These are phyloP conservation scores for Sutorius eximius DNA, from an alignment of 1,284 basidiomycete species.

Conservation along the genomic window DNA sequence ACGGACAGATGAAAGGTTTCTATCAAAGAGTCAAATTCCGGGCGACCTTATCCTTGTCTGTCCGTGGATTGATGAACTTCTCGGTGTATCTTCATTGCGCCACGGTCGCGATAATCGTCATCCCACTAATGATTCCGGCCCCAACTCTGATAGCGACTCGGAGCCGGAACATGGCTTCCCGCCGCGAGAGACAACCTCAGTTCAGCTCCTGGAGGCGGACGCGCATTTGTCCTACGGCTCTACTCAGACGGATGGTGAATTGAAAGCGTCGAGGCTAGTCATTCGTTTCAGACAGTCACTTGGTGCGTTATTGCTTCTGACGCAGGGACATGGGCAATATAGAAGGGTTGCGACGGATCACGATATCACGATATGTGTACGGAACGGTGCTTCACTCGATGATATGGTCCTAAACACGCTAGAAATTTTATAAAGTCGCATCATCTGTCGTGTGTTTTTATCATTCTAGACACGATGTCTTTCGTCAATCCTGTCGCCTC, in stretches of 20 bases:
- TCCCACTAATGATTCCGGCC: neutral
- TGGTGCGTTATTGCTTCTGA: conserved; percentile 15
- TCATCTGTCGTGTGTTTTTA: no score
- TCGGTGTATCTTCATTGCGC: neutral
- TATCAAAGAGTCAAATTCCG: neutral
- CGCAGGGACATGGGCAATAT: conserved; percentile 7
- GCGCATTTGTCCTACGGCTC: neutral
- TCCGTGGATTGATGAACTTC: conserved; percentile 22
- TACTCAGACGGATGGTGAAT: neutral
- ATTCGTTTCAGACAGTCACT: conserved; percentile 16
- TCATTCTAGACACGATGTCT: no score
- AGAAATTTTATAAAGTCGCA: conserved; percentile 4
- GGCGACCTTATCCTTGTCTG: conserved; percentile 16
- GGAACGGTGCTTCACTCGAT: neutral
- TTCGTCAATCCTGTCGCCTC: neutral
- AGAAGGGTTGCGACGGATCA: conserved; percentile 18
- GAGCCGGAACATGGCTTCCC: neutral
- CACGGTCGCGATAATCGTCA: neutral
- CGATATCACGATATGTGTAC: conserved; percentile 13
- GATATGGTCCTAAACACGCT: conserved; percentile 12
- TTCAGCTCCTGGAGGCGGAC: neutral
- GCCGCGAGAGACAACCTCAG: neutral
- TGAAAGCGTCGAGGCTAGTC: conserved; percentile 1
- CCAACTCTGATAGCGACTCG: neutral
- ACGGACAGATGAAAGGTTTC: neutral